Percentiles rank a stretch among this genome's conserved stretches.
phyloP scores from a whole-genome alignment of 352 stramenopile species.

The Nothophytophthora sp. region DNA sequence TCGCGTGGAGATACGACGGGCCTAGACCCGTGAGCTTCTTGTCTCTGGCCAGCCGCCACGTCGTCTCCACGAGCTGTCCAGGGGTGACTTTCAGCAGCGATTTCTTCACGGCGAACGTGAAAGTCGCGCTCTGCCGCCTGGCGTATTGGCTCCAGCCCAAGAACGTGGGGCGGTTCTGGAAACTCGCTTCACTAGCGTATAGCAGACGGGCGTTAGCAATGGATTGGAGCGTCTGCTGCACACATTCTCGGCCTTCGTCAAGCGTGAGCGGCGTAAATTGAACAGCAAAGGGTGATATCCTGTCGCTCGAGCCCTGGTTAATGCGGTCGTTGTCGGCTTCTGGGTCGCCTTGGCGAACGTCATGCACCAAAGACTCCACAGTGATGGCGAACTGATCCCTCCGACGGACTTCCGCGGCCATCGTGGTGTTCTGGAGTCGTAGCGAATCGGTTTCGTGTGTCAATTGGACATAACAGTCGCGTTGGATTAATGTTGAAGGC shows the following conservation, averaged over 20 bases:
- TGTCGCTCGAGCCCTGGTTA: not conserved
- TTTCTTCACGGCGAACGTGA: conserved; percentile 42
- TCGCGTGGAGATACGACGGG: conserved; percentile 12
- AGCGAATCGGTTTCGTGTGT: too few relatives aligned
- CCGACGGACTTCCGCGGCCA: too few relatives aligned
- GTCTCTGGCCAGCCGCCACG: conserved; percentile 31
- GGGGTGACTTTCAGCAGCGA: conserved; percentile 9
- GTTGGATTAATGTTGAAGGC: too few relatives aligned
- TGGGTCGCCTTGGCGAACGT: conserved; percentile 25
- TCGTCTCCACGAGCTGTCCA: conserved; percentile 2
- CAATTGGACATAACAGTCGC: too few relatives aligned
- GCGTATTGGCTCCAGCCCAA: conserved; percentile 43
- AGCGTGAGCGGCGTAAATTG: conserved; percentile 19
- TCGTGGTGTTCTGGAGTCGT: too few relatives aligned
- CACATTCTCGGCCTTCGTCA: conserved; percentile 16
- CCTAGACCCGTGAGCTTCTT: not conserved
- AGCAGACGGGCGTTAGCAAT: conserved; percentile 16
- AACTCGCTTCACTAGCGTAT: conserved; percentile 10
- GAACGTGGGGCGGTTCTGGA: conserved; percentile 15
- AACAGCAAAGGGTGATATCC: not conserved
- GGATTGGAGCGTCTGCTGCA: conserved; percentile 8
- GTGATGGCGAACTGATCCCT: too few relatives aligned
- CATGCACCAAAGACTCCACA: too few relatives aligned
- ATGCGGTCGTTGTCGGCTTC: conserved; percentile 35
- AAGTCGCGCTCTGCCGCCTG: conserved; percentile 14